Evolutionary conservation across 2,329 filamentous ascomycete genomes (phyloP).

Genomic region (Botryosphaeria dothidea): DNA sequence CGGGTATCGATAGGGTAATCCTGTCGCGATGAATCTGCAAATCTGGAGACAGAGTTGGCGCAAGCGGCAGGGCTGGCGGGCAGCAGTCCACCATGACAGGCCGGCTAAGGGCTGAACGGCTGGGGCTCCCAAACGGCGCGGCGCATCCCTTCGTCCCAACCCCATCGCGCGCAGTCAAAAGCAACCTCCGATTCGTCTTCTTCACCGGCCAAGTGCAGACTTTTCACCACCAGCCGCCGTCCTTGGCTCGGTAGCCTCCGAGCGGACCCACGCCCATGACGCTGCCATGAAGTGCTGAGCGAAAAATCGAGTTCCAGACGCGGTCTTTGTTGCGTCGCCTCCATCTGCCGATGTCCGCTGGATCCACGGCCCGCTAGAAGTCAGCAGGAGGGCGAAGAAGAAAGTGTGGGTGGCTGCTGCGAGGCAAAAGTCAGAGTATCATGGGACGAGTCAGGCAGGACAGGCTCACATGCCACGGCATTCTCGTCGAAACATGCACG

Average conservation of each 20-base stretch:
- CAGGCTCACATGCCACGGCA: slow-evolving; percentile 10
- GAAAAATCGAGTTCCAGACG: background rate
- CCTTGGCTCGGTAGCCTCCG: background rate
- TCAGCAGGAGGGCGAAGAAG: background rate
- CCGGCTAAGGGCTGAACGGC: background rate
- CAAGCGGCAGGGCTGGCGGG: slow-evolving; percentile 1
- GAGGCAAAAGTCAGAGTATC: background rate
- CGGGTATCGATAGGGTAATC: slow-evolving; percentile 10
- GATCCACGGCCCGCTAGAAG: background rate
- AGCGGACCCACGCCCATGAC: slow-evolving; percentile 6
- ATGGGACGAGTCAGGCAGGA: background rate
- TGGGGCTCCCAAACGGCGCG: background rate
- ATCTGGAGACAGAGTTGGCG: slow-evolving; percentile 5
- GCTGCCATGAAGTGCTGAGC: background rate
- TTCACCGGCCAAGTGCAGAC: background rate
- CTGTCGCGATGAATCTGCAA: background rate
- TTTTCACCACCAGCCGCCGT: background rate
- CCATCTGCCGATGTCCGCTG: background rate
- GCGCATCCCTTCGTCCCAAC: background rate
- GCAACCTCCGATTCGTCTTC: background rate
- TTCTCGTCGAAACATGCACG: background rate
- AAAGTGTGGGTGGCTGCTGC: background rate
- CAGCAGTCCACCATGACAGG: background rate
- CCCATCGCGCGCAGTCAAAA: no score
- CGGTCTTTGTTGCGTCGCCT: background rate